These are phyloP conservation scores for Aegilops umbellulata DNA, from an alignment of 176 grass and related monocot species.

Conservation along the genomic window DNA sequence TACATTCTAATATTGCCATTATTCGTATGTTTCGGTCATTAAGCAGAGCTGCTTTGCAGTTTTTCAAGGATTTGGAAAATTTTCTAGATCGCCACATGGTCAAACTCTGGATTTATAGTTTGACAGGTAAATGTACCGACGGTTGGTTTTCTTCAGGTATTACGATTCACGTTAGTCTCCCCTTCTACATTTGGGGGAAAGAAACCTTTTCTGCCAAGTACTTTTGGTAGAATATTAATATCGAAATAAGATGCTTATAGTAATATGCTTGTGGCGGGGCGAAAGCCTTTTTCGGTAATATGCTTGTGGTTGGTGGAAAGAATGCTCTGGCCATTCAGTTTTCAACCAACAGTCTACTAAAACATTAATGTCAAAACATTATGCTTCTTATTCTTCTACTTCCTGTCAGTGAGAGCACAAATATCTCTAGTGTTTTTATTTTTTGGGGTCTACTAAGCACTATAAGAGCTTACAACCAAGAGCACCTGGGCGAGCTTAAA, in stretches of 20 bases:
- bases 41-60: slow-evolving; percentile 29
- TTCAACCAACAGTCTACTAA: not conserved
- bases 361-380: not conserved
- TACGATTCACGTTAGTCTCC: not conserved
- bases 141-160: slow-evolving; percentile 82
- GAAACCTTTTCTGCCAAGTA: too few relatives aligned
- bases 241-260: not conserved
- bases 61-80: slow-evolving; percentile 65
- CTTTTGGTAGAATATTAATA: not conserved
- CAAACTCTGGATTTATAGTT: slow-evolving; percentile 70
- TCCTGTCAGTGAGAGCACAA: not conserved
- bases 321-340: not conserved
- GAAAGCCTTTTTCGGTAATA: too few relatives aligned
- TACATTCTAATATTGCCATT: not conserved
- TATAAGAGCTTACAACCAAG: not conserved
- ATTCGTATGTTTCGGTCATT: not conserved
- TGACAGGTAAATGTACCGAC: slow-evolving; percentile 68
- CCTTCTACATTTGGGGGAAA: not conserved
- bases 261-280: not conserved
- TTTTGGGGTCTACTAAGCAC: not conserved
- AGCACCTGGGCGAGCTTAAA: not conserved
- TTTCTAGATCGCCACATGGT: slow-evolving; percentile 61
- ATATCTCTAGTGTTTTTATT: not conserved
- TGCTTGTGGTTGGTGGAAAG: not conserved
- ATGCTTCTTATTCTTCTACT: not conserved